These are phyloP conservation scores for Fraxinus albicans DNA, from an alignment of 305 asterid species.

Conservation along the genomic window DNA sequence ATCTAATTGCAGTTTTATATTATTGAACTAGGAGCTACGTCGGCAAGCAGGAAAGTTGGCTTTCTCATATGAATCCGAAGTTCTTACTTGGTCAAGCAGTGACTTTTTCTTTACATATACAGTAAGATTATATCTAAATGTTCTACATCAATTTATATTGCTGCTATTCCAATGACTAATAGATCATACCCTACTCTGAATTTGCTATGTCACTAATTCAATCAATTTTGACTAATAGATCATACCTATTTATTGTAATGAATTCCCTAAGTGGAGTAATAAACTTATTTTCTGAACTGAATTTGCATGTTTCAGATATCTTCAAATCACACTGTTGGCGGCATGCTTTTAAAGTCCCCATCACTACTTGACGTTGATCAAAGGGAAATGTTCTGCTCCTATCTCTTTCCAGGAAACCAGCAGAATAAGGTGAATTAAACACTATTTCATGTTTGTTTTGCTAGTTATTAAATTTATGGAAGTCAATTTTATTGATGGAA, in stretches of 20 bases:
- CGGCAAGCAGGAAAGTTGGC: slow-evolving; percentile 64
- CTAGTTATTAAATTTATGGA: slow-evolving; percentile 5
- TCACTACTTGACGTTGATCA: slow-evolving; percentile 57
- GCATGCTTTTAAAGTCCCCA: slow-evolving; percentile 72
- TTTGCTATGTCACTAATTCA: background rate
- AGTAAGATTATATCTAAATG: slow-evolving; percentile 42
- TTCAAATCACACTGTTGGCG: slow-evolving; percentile 55
- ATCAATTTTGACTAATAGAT: too few relatives aligned
- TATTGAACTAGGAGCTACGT: slow-evolving; percentile 44
- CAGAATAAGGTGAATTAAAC: slow-evolving; percentile 55
- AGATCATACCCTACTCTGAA: background rate
- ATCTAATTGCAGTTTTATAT: background rate
- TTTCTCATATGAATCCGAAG: slow-evolving; percentile 64
- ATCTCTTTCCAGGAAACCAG: slow-evolving; percentile 69
- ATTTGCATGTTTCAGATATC: slow-evolving; percentile 53
- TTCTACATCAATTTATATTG: background rate
- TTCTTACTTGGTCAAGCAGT: slow-evolving; percentile 67
- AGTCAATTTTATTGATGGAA: background rate
- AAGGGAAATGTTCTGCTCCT: slow-evolving; percentile 80
- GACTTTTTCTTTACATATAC: slow-evolving; percentile 58
- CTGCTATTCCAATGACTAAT: background rate
- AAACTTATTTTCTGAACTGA: slow-evolving; percentile 10
- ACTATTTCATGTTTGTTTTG: slow-evolving; percentile 16
- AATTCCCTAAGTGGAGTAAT: slow-evolving; percentile 4
- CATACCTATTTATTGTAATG: background rate